Percentiles rank a stretch among this genome's conserved stretches.
Evolutionary conservation across 1,139 yeast species (phyloP).

Genomic region (Meyerozyma elateridarum): DNA sequence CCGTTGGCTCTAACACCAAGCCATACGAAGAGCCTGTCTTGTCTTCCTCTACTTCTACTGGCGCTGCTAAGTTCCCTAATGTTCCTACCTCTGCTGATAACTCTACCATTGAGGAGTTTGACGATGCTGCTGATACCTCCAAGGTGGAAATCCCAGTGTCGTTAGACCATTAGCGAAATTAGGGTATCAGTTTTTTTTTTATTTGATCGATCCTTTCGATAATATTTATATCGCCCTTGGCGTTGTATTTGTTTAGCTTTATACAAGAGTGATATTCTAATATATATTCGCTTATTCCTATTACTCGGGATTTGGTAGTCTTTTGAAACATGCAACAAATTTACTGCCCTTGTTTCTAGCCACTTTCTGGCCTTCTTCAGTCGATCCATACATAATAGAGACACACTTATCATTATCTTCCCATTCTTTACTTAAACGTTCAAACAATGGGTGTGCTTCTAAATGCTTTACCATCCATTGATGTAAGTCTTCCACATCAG

Average conservation of each 20-base stretch:
- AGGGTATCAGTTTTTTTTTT: slow-evolving; percentile 3
- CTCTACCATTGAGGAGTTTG: slow-evolving; percentile 2
- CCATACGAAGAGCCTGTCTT: slow-evolving; percentile 9
- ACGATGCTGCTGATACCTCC: slow-evolving; percentile 3
- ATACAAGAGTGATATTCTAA: too few relatives aligned
- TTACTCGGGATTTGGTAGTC: slow-evolving; percentile 56
- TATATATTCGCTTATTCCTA: background rate
- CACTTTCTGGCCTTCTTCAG: slow-evolving; percentile 98
- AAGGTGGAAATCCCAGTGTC: slow-evolving; percentile 2
- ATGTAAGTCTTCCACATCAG: slow-evolving; percentile 92
- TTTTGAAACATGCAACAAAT: slow-evolving; percentile 81
- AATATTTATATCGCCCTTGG: slow-evolving; percentile 4
- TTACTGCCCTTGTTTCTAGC: slow-evolving; percentile 83
- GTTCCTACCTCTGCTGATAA: slow-evolving; percentile 26
- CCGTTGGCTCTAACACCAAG: slow-evolving; percentile 46
- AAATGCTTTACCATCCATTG: slow-evolving; percentile 95
- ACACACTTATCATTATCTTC: slow-evolving; percentile 79
- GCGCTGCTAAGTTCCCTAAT: slow-evolving; percentile 45
- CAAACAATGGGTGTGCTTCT: slow-evolving; percentile 86
- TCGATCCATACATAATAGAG: slow-evolving; percentile 77
- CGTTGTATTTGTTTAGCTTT: too few relatives aligned
- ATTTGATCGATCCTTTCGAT: slow-evolving; percentile 1
- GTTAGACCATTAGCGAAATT: too few relatives aligned
- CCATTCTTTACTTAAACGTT: slow-evolving; percentile 74
- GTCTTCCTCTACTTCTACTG: slow-evolving; percentile 25